Evolutionary conservation across 2,329 filamentous ascomycete species (phyloP).

Genomic region (Dothideomycetidae sp.): DNA sequence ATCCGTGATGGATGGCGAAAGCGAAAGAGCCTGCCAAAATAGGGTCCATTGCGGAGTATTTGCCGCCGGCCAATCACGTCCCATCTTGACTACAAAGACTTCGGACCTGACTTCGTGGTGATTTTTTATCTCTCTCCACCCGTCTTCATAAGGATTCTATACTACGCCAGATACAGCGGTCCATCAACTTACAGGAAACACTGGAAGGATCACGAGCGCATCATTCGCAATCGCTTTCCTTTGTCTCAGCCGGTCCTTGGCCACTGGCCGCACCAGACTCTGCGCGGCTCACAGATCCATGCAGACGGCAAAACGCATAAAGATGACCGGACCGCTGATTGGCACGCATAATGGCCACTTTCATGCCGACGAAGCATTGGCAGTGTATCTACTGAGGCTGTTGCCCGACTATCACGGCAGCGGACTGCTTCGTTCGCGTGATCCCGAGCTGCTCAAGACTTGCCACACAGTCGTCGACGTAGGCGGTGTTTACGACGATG

Average conservation of each 20-base stretch:
- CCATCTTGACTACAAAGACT: too few species aligned
- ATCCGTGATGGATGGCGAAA: too few species aligned
- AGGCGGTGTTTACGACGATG: conserved; percentile 80
- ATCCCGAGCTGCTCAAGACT: conserved; percentile 58
- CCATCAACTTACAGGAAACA: too few species aligned
- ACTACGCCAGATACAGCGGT: too few species aligned
- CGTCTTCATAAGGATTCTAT: too few species aligned
- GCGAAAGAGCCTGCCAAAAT: too few species aligned
- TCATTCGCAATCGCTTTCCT: too few species aligned
- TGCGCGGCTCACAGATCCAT: conserved; percentile 4
- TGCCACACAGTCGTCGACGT: conserved; percentile 97
- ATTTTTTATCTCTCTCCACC: too few species aligned
- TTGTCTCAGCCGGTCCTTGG: not conserved
- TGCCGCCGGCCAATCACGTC: too few species aligned
- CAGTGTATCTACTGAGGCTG: conserved; percentile 85
- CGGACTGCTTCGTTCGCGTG: conserved; percentile 70
- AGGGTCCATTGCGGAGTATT: too few species aligned
- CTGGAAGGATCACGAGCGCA: too few species aligned
- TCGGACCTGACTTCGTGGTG: too few species aligned
- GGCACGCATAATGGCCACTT: conserved; percentile 98
- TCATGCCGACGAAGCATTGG: conserved; percentile 95
- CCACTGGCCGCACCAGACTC: not conserved
- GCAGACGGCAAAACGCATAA: conserved; percentile 66
- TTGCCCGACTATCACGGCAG: conserved; percentile 68
- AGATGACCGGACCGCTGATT: conserved; percentile 56